Evolutionary conservation across 1,284 basidiomycete species (phyloP).

Genomic region (Neolentinus lepideus): DNA sequence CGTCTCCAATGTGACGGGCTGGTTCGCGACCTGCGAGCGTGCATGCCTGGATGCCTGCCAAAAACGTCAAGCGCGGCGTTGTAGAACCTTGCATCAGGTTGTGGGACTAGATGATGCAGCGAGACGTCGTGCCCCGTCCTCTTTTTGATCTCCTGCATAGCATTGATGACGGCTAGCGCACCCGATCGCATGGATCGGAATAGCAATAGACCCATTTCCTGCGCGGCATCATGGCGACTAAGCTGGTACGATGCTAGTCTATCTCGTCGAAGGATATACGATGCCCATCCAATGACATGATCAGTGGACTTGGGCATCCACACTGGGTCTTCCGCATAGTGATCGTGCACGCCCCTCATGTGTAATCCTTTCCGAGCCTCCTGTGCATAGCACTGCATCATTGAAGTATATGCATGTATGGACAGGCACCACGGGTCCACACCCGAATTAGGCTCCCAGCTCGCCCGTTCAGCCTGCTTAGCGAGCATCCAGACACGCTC

Average conservation of each 20-base stretch:
- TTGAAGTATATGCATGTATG: slow-evolving; percentile 61
- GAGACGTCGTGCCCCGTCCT: background rate
- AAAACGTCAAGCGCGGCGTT: slow-evolving; percentile 53
- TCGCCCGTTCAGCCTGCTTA: slow-evolving; percentile 44
- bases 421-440: slow-evolving; percentile 53
- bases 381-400: slow-evolving; percentile 56
- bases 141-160: background rate
- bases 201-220: slow-evolving; percentile 4
- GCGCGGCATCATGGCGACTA: background rate
- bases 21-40: slow-evolving; percentile 15
- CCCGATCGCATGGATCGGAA: slow-evolving; percentile 3
- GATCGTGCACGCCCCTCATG: slow-evolving; percentile 6
- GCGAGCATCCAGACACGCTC: slow-evolving; percentile 60
- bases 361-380: slow-evolving; percentile 31
- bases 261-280: background rate
- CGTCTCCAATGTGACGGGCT: slow-evolving; percentile 22
- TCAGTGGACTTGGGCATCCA: background rate
- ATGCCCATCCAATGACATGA: background rate
- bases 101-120: slow-evolving; percentile 23
- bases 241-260: background rate
- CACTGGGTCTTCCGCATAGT: slow-evolving; percentile 7
- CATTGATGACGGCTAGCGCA: background rate
- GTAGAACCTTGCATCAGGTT: slow-evolving; percentile 59
- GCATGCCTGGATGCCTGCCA: slow-evolving; percentile 23
- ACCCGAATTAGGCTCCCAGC: slow-evolving; percentile 29